These are phyloP conservation scores for Triglochin maritima DNA, from an alignment of 106 monocot genomes.

Conservation along the genomic window DNA sequence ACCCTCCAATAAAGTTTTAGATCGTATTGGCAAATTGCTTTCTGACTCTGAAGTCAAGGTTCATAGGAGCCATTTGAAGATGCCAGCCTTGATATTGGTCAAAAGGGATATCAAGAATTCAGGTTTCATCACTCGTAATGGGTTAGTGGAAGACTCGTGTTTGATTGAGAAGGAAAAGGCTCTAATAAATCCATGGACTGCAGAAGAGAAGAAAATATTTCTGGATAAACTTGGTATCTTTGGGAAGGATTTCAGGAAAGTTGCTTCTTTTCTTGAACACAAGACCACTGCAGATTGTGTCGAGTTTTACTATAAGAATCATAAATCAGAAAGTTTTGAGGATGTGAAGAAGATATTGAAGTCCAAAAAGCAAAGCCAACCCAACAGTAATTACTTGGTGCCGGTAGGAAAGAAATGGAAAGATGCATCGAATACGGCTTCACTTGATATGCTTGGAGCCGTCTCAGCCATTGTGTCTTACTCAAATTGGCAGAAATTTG, in stretches of 20 bases:
- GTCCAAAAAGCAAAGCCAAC: slow-evolving; percentile 34
- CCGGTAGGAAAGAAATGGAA: slow-evolving; percentile 54
- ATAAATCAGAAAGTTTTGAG: slow-evolving; percentile 65
- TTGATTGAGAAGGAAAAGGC: slow-evolving; percentile 49
- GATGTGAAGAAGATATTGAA: slow-evolving; percentile 52
- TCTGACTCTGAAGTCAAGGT: slow-evolving; percentile 35
- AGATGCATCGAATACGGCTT: slow-evolving; percentile 26
- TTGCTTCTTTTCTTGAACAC: slow-evolving; percentile 62
- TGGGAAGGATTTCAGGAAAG: slow-evolving; percentile 77
- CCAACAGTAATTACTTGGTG: slow-evolving; percentile 30
- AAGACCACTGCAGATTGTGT: slow-evolving; percentile 91
- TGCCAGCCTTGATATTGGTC: slow-evolving; percentile 71
- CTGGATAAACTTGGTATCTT: slow-evolving; percentile 68
- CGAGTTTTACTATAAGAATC: slow-evolving; percentile 93
- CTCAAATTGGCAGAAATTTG: slow-evolving; percentile 15
- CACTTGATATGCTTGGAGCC: slow-evolving; percentile 44
- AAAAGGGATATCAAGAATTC: slow-evolving; percentile 43
- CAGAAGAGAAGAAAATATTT: slow-evolving; percentile 66
- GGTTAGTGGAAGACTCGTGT: slow-evolving; percentile 63
- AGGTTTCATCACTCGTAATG: slow-evolving; percentile 47
- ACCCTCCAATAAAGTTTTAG: slow-evolving; percentile 50
- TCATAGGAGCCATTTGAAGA: slow-evolving; percentile 49
- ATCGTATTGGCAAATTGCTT: slow-evolving; percentile 46
- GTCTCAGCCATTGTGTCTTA: slow-evolving; percentile 24
- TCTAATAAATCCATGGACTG: slow-evolving; percentile 72